These are phyloP conservation scores for Amoebophrya sp. DNA, from an alignment of 169 alveolate genomes.

Conservation along the genomic window DNA sequence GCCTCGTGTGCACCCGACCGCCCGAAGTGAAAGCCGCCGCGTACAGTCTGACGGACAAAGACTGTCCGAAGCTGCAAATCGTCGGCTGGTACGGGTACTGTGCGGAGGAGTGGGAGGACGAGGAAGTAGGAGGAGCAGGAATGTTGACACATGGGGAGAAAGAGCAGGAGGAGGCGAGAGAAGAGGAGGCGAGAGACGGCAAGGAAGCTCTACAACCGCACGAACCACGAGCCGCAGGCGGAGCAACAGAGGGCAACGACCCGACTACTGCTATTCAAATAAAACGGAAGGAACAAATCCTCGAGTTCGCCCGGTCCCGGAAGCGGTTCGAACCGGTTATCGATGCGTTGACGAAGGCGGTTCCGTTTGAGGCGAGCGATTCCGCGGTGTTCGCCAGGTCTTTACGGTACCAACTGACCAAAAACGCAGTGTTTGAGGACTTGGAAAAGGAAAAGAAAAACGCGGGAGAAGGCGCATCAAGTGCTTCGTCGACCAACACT, in stretches of 20 bases:
- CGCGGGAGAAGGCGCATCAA: neutral
- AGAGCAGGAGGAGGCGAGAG: neutral
- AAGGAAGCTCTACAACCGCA: no score
- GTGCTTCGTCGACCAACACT: no score
- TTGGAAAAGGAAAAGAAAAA: neutral
- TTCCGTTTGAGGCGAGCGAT: neutral
- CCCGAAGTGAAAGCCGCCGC: neutral
- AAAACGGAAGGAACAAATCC: neutral
- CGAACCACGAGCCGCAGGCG: no score
- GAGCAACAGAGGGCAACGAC: no score
- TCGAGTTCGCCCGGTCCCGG: neutral
- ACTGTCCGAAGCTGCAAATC: neutral
- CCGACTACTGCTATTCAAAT: no score
- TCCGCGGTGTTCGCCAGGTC: neutral
- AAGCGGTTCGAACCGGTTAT: neutral
- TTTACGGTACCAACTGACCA: neutral
- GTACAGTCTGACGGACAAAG: no score
- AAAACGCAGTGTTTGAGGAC: neutral
- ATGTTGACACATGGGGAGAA: neutral
- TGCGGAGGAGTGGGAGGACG: neutral
- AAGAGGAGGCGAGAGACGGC: neutral
- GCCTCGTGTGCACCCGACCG: neutral
- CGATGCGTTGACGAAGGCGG: neutral
- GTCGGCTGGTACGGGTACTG: constrained; percentile 17
- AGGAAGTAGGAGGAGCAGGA: neutral